Evolutionary conservation across 2,329 filamentous ascomycete species (phyloP).

Genomic region (Incumbomyces delicatus): DNA sequence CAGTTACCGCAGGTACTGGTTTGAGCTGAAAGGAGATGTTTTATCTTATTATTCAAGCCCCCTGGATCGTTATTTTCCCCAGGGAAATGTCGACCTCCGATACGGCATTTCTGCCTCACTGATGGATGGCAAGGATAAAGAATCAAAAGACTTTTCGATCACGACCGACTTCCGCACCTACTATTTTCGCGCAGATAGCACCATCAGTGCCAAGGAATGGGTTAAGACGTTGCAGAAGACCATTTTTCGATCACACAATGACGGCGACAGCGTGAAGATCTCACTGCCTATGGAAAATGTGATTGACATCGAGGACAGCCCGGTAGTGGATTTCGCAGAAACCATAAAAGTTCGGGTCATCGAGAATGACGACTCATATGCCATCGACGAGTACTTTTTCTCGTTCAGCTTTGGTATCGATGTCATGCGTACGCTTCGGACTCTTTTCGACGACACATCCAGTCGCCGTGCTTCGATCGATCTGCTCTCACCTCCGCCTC

Average conservation of each 20-base stretch:
- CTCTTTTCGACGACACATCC: conserved; percentile 58
- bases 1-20: conserved; percentile 86
- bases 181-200: conserved; percentile 80
- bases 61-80: conserved; percentile 80
- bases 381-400: conserved; percentile 97
- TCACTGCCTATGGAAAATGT: conserved; percentile 80
- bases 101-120: conserved; percentile 83
- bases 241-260: conserved; percentile 91
- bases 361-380: conserved; percentile 87
- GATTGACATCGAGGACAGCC: conserved; percentile 83
- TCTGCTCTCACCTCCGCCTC: conserved; percentile 18
- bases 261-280: conserved; percentile 94
- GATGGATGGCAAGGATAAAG: conserved; percentile 61
- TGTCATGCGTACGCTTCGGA: conserved; percentile 67
- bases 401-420: conserved; percentile 79
- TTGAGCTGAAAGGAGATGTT: conserved; percentile 82
- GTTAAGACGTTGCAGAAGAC: conserved; percentile 87
- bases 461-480: conserved; percentile 32
- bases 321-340: conserved; percentile 82
- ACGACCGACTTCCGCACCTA: conserved; percentile 75
- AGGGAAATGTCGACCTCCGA: conserved; percentile 81
- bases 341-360: conserved; percentile 90
- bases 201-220: conserved; percentile 87
- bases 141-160: conserved; percentile 67
- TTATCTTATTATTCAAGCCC: conserved; percentile 80